Base-by-base conservation (phyloP, 2,329 filamentous ascomycete genomes). In the Leptographium wingfieldii region DNA sequence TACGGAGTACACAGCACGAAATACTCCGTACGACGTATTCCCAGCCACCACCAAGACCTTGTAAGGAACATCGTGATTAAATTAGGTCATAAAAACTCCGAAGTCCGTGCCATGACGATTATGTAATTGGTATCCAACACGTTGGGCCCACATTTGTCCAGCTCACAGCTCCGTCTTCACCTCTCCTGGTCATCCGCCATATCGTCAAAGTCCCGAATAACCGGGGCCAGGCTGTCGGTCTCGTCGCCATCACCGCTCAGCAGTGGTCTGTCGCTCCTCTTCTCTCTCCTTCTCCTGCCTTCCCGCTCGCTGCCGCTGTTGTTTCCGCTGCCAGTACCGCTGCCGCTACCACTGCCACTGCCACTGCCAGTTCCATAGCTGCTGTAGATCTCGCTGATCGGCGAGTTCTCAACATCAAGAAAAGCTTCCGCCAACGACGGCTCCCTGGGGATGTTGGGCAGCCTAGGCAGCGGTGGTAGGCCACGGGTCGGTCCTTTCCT, bases 151-250 rank as follows among this genome's bases (percentile, higher is more conserved):
- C 22, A 22, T 22, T 22, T 22, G 22, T 22, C 22, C 22, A n/a
- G 4, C 31, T 19, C 3, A 27, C 14, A 11, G 33, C 3, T 25
- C 25, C 51, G 5, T 16, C 51, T 33, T 53, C 19, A 31, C 25
- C 25, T 12, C 25, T 22, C 52, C 29, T 19, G 1, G 35, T 14
- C 35, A 51, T 71, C 69, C 61, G 70, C 67, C 49, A 71, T 67
- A 61, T 67, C 68, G 54, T 74, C 72, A 69, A 74, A 73, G 62
- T 73, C 72, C 59, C 68, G 65, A 49, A 74, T 73, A 53, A 70
- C 62, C 54, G 69, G 69, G 51, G 65, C 64, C 63, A 67, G 40
- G 46, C 53, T 60, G 48, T 64, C 67, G 22, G 59, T 56, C 19
- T 68, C 67, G 38, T 65, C 65, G 16, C 57, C 58, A 51, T 66